phyloP scores from a whole-genome alignment of 1,284 basidiomycete species.

The Apiotrichum domesticum region DNA sequence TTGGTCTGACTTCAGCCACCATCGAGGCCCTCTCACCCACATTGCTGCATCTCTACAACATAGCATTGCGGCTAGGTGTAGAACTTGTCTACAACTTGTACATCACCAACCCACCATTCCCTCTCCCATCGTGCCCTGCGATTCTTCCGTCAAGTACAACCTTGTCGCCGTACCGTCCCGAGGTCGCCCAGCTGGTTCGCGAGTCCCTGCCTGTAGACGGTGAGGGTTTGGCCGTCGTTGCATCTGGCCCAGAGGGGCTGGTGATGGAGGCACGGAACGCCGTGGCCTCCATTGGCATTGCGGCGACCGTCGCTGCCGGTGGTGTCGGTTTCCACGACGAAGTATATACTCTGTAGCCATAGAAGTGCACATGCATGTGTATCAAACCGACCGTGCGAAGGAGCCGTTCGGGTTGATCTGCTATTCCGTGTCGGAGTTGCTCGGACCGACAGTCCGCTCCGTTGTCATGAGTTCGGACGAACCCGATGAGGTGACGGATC shows the following conservation, averaged over 20 bases:
- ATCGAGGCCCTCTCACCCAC: constrained; percentile 36
- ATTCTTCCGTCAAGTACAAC: constrained; percentile 22
- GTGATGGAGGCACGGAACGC: constrained; percentile 39
- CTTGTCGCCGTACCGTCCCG: constrained; percentile 32
- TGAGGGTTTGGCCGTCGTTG: constrained; percentile 37
- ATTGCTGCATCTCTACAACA: constrained; percentile 23
- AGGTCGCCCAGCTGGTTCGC: constrained; percentile 33
- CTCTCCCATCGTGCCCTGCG: constrained; percentile 22
- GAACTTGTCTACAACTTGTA: constrained; percentile 29
- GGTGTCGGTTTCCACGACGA: constrained; percentile 40
- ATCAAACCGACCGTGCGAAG: background rate
- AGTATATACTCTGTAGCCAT: constrained; percentile 30
- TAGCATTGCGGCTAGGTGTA: constrained; percentile 16
- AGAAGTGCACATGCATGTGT: background rate
- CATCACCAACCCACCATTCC: constrained; percentile 33
- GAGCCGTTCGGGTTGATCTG: too few relatives aligned
- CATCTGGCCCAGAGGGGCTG: constrained; percentile 40
- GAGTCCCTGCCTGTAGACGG: constrained; percentile 20
- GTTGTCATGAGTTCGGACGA: too few relatives aligned
- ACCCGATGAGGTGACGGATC: too few relatives aligned
- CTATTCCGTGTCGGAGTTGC: too few relatives aligned
- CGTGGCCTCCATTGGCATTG: constrained; percentile 28
- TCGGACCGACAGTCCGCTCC: too few relatives aligned
- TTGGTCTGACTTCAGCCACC: constrained; percentile 19
- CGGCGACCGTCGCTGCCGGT: constrained; percentile 25